Evolutionary conservation across 177 flowering plant species (phyloP), one percentile per base, ranked within the genome.

Genomic region (Telopea speciosissima): DNA sequence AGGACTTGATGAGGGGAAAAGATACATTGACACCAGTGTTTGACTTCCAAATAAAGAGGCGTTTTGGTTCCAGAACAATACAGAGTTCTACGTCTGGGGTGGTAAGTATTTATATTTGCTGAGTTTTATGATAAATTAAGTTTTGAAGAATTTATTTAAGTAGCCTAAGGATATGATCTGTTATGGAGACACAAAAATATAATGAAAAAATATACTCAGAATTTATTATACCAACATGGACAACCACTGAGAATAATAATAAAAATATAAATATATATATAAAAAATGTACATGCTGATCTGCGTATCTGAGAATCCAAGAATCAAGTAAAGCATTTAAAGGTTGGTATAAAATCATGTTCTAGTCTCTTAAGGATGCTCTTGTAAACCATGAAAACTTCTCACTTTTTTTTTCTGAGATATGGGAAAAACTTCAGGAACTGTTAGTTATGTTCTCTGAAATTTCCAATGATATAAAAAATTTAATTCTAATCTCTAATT

Each of bases 1-100:
- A 96, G 99, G 99, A 93, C 79, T 78, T 96, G 88, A 83, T 86
- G 78, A 83, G 82, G 67, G 98, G 99, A 10, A 82, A 85, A 78
- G 98, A 93, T 82, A 85, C 87, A 62, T 68, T 74, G 68, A 79
- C 79, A 63, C 99, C 98, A 3, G 80, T 91, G 64, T 96, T 93
- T 83, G 95, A 96, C 81, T 93, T 86, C 78, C 93, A 91, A 75
- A 87, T 86, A 78, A 90, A 94, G 83, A 86, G 72, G 70, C 87
- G 90, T 33, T 78, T 85, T 80, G 90, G 88, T 67, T 81, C 85
- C 21, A 85, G 86, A 83, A 72, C 70, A 52, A 74, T 96, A 74
- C 87, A 86, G 73, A 82, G 91, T 76, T 83, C 87, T 76, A 85
- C 95, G 66, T 83, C 88, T 68, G 97, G 92, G 62, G 95, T 96